Percentiles rank a stretch among this genome's conserved stretches.
These are phyloP conservation scores for Misopates orontium DNA, from an alignment of 257 asterid genomes.

Conservation along the genomic window DNA sequence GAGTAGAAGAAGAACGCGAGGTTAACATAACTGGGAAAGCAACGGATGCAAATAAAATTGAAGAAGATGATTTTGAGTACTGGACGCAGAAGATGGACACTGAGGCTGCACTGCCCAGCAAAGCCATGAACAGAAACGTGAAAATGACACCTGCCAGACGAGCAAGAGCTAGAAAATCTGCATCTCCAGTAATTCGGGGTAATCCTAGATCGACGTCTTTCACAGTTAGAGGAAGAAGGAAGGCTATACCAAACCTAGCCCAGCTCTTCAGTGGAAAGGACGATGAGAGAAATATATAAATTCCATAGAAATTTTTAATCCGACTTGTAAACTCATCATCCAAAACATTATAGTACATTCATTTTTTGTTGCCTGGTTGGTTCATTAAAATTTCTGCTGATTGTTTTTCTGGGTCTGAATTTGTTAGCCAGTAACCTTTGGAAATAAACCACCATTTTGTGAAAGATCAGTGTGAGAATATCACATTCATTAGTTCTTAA, in stretches of 20 bases:
- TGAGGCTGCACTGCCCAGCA: conserved; percentile 32
- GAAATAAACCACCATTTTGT: conserved; percentile 17
- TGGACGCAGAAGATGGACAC: conserved; percentile 48
- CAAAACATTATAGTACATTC: conserved; percentile 13
- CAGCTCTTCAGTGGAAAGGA: conserved; percentile 52
- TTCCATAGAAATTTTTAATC: conserved; percentile 16
- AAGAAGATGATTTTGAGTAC: conserved; percentile 46
- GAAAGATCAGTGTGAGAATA: not conserved
- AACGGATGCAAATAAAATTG: conserved; percentile 29
- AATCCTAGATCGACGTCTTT: conserved; percentile 46
- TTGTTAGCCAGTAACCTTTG: conserved; percentile 18
- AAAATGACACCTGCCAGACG: conserved; percentile 46
- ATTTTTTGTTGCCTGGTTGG: conserved; percentile 19
- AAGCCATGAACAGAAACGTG: conserved; percentile 41
- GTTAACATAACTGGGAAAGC: conserved; percentile 38
- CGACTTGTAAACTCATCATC: conserved; percentile 1
- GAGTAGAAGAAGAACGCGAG: conserved; percentile 45
- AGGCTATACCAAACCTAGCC: conserved; percentile 56
- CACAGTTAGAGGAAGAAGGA: conserved; percentile 57
- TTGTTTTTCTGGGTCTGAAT: conserved; percentile 23
- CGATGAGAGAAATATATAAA: conserved; percentile 27
- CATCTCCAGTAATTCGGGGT: conserved; percentile 47
- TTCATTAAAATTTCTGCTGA: conserved; percentile 22
- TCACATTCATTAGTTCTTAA: too few relatives aligned
- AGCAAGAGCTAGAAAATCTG: conserved; percentile 45